Evolutionary conservation across 257 asterid species (phyloP).

Genomic region (Haberlea rhodopensis): DNA sequence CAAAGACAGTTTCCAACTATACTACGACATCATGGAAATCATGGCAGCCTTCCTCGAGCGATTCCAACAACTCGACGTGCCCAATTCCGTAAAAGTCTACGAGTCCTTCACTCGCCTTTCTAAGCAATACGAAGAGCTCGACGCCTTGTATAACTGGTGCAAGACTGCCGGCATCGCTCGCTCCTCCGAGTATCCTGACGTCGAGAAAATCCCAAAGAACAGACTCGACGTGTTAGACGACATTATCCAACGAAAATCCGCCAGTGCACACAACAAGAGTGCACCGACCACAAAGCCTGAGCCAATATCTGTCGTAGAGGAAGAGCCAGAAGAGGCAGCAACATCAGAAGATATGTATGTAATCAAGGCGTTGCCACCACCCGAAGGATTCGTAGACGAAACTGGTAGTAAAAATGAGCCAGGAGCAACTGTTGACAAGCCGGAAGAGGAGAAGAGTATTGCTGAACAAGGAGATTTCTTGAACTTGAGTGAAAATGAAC

Average conservation of each 20-base stretch:
- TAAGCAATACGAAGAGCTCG: constrained; percentile 84
- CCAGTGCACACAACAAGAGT: constrained; percentile 32
- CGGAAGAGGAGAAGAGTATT: constrained; percentile 29
- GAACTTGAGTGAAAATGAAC: constrained; percentile 60
- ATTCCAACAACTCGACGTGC: constrained; percentile 74
- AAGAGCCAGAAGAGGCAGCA: constrained; percentile 29
- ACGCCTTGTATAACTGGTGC: constrained; percentile 67
- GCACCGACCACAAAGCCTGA: constrained; percentile 28
- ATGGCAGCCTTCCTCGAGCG: constrained; percentile 64
- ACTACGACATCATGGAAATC: constrained; percentile 67
- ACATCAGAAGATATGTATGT: constrained; percentile 58
- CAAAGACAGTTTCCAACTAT: constrained; percentile 75
- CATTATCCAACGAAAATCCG: constrained; percentile 58
- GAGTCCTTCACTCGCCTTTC: constrained; percentile 70
- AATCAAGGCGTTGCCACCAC: constrained; percentile 78
- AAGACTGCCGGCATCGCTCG: constrained; percentile 64
- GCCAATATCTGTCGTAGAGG: constrained; percentile 24
- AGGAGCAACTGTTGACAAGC: constrained; percentile 23
- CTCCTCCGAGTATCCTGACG: constrained; percentile 73
- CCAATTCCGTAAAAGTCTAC: constrained; percentile 58
- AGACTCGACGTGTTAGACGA: constrained; percentile 90
- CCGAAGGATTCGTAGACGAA: constrained; percentile 45
- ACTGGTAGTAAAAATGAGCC: constrained; percentile 20
- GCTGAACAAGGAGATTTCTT: constrained; percentile 64
- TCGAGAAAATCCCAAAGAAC: constrained; percentile 66